A percentile compares a stretch with the other conserved stretches of the same genome.
Evolutionary conservation across 495 filamentous ascomycete genomes (phyloP).

Genomic region (Corynascus novoguineensis): DNA sequence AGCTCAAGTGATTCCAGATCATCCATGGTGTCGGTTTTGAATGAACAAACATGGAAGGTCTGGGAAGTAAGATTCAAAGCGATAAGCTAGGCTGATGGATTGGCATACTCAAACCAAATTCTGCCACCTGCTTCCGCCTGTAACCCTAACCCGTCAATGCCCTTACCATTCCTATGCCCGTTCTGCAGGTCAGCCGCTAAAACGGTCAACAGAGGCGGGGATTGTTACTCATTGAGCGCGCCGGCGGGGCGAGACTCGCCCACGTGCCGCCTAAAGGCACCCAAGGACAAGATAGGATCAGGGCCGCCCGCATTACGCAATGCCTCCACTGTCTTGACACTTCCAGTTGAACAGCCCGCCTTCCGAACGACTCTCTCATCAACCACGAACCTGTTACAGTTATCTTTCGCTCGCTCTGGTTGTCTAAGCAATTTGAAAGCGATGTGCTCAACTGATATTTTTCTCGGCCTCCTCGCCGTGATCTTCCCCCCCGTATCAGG

Average conservation of each 20-base stretch:
- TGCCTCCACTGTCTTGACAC: background rate
- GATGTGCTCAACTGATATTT: conserved; percentile 72
- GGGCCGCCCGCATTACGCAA: conserved; percentile 25
- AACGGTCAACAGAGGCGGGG: no score
- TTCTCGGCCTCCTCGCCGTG: conserved; percentile 81
- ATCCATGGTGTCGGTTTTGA: conserved; percentile 58
- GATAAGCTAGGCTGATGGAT: background rate
- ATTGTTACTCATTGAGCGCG: no score
- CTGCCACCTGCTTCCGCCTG: conserved; percentile 10
- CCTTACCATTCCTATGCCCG: no score
- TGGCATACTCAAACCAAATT: background rate
- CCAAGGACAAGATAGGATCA: background rate
- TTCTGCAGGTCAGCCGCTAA: background rate
- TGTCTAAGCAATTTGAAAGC: background rate
- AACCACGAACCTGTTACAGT: background rate
- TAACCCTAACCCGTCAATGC: conserved; percentile 22
- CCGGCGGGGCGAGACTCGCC: no score
- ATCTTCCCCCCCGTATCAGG: conserved; percentile 92
- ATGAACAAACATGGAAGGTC: background rate
- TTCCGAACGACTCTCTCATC: background rate
- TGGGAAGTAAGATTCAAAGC: background rate
- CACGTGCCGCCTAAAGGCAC: background rate
- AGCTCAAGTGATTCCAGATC: conserved; percentile 86
- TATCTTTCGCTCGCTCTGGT: background rate
- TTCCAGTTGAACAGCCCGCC: background rate